Conservation (phyloP, 1,139 yeast species). For the Saccharomyces hybrid region DNA sequence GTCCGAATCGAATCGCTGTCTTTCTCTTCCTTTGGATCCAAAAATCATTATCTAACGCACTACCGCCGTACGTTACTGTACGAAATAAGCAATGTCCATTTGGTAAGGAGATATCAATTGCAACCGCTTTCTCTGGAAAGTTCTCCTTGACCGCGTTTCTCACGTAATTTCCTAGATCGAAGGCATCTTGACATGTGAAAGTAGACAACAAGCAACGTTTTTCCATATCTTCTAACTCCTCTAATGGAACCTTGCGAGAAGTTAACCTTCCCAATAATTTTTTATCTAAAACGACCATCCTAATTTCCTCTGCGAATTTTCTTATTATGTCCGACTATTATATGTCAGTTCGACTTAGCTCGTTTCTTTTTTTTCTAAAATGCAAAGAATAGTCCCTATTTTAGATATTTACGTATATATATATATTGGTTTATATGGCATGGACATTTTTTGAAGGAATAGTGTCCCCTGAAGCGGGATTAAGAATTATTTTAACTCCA, state of each 20-base stretch:
- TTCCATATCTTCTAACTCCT: constrained; percentile 19
- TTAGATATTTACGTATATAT: not conserved
- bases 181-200: constrained; percentile 23
- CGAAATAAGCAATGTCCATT: constrained; percentile 50
- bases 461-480: not conserved
- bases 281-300: constrained; percentile 5
- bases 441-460: not conserved
- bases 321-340: not conserved
- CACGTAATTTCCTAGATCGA: constrained; percentile 20
- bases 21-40: constrained; percentile 53
- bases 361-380: not conserved
- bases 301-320: not conserved
- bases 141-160: constrained; percentile 17
- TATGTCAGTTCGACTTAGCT: not conserved
- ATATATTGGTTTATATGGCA: not conserved
- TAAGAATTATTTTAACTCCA: not conserved
- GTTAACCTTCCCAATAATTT: constrained; percentile 9
- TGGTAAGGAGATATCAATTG: constrained; percentile 44
- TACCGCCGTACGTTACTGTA: constrained; percentile 36
- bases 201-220: constrained; percentile 11
- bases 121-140: constrained; percentile 34
- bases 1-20: constrained; percentile 46
- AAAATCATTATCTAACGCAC: constrained; percentile 47
- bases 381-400: not conserved
- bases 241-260: constrained; percentile 11